Evolutionary conservation across 345 rosid species (phyloP), one percentile per base, ranked within the genome.

Genomic region (Limnanthes douglasii): DNA sequence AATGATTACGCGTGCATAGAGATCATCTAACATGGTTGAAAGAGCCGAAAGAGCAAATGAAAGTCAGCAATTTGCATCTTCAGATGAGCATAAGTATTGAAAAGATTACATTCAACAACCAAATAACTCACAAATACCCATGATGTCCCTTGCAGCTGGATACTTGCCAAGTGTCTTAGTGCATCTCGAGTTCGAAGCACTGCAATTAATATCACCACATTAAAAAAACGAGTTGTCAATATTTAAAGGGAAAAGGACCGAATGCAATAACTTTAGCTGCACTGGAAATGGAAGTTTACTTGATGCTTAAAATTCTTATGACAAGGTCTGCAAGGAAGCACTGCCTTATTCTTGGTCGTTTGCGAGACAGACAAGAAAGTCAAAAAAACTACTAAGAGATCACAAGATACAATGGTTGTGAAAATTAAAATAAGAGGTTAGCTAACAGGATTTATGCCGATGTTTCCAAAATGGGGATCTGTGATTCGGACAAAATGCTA

Each of bases 401-500:
- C n/a, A 8, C 30, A 12, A 26, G 30, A 2, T 2, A 6, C 2
- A 26, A 9, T 26, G 8, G 11, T 12, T 8, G 3, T 12, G 2
- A 8, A 26, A 2, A 26, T 8, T 2, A 26, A 26, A 26, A 26
- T 26, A 8, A 8, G n/a, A 5, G 7, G 29, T 24, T 21, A 61
- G 80, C 41, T 34, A 81, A 94, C 94, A 21, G 64, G 70, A 67
- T 92, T 92, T 26, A 92, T 77, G 39, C 96, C 94, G 10, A 96
- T 92, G 57, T 92, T 85, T 58, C 99, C 96, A 46, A 82, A 84
- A 50, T 81, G 96, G 3, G 96, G 99, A 62, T 78, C 78, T 21
- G 99, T 92, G 96, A 81, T 92, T 48, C 85, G 43, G 48, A 85
- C 99, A 73, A 85, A 92, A 58, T 92, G 2, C 94, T 93, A 0